Evolutionary conservation across 2,329 filamentous ascomycete species (phyloP).

Genomic region (Xylogone sp.): DNA sequence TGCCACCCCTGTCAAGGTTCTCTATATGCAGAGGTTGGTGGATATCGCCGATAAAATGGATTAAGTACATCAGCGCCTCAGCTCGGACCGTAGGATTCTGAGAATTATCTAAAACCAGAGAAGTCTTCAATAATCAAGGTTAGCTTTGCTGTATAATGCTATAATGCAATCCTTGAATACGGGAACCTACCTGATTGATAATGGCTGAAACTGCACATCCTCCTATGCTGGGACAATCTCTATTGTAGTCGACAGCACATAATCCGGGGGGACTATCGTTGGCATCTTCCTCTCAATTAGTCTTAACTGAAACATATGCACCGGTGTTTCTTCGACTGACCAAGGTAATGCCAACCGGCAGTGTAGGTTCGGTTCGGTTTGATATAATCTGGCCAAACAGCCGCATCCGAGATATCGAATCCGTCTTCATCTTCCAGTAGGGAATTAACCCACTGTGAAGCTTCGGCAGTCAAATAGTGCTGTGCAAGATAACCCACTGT

Average conservation of each 20-base stretch:
- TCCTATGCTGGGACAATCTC: slow-evolving; percentile 56
- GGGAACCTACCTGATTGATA: slow-evolving; percentile 2
- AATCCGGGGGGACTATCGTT: slow-evolving; percentile 54
- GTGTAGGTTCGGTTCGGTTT: slow-evolving; percentile 51
- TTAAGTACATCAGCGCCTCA: slow-evolving; percentile 52
- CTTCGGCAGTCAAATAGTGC: slow-evolving; percentile 52
- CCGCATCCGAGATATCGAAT: slow-evolving; percentile 7
- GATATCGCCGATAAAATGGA: slow-evolving; percentile 66
- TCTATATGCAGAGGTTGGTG: slow-evolving; percentile 65
- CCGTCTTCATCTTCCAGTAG: slow-evolving; percentile 3
- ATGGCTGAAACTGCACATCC: slow-evolving; percentile 51
- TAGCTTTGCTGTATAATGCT: slow-evolving; percentile 30
- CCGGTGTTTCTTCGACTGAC: slow-evolving; percentile 56
- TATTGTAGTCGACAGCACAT: slow-evolving; percentile 53
- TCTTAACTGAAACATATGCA: slow-evolving; percentile 20
- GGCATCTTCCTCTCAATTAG: slow-evolving; percentile 42
- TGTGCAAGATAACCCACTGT: slow-evolving; percentile 58
- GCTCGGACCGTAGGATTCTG: slow-evolving; percentile 28
- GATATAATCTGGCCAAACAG: slow-evolving; percentile 7
- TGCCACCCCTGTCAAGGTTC: slow-evolving; percentile 60
- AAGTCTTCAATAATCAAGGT: slow-evolving; percentile 42
- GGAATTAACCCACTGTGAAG: slow-evolving; percentile 34
- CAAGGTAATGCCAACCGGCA: slow-evolving; percentile 62
- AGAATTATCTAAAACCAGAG: slow-evolving; percentile 44
- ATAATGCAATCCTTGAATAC: background rate